Conservation (phyloP, 768 basidiomycete genomes). For the Tremella yokohamensis region DNA sequence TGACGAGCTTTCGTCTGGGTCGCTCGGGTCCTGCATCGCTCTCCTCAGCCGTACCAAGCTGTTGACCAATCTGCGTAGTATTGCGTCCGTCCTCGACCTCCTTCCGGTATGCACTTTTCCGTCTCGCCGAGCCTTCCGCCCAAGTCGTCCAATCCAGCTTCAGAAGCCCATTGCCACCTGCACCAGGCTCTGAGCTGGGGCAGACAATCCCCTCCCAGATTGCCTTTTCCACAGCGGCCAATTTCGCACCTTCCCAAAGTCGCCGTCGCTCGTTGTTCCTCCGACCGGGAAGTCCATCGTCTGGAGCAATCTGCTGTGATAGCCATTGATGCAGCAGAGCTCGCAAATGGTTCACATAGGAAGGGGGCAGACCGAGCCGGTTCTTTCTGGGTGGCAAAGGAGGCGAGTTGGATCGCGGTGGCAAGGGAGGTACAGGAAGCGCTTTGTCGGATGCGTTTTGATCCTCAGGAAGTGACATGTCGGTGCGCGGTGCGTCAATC, state of each 20-base stretch:
- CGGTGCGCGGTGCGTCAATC: too few species aligned
- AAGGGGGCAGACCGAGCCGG: constrained; percentile 30
- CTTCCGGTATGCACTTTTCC: constrained; percentile 21
- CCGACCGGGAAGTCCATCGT: constrained; percentile 21
- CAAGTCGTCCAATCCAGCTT: constrained; percentile 30
- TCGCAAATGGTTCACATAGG: constrained; percentile 30
- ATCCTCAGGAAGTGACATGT: too few species aligned
- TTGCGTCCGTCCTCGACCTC: neutral
- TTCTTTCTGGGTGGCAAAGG: constrained; percentile 38
- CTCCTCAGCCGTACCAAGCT: constrained; percentile 1
- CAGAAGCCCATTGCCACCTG: constrained; percentile 15
- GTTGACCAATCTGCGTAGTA: neutral
- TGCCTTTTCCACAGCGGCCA: constrained; percentile 26
- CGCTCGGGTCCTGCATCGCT: neutral
- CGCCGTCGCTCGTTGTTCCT: constrained; percentile 4
- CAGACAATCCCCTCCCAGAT: constrained; percentile 27
- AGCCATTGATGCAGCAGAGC: constrained; percentile 38
- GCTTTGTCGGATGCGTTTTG: neutral
- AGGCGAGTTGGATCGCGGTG: constrained; percentile 20
- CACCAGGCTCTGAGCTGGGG: neutral
- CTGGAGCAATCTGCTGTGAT: constrained; percentile 21
- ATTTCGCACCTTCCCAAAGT: constrained; percentile 25
- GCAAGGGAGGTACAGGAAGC: neutral
- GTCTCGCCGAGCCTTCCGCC: constrained; percentile 9
- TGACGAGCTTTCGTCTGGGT: neutral